These are phyloP conservation scores for Allium cepa DNA, from an alignment of 106 monocot species.

Conservation along the genomic window DNA sequence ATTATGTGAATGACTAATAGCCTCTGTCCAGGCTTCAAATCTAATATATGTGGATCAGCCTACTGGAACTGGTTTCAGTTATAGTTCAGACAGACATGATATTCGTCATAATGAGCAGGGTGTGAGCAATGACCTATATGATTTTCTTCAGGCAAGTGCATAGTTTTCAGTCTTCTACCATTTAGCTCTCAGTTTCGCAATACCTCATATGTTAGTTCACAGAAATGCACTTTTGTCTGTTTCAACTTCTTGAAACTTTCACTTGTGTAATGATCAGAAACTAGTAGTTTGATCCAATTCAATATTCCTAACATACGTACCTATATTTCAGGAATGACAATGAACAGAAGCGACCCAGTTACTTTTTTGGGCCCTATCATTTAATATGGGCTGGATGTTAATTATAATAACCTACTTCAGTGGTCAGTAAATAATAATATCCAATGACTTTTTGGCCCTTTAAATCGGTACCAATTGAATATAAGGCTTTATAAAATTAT, in stretches of 20 bases:
- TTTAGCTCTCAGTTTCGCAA: too few relatives aligned
- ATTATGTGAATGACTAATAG: slow-evolving; percentile 1
- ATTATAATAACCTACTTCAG: too few relatives aligned
- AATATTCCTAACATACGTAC: too few relatives aligned
- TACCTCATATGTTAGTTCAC: too few relatives aligned
- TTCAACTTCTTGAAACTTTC: slow-evolving; percentile 28
- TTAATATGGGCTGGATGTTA: too few relatives aligned
- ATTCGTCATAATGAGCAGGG: slow-evolving; percentile 55
- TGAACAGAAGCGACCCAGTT: neutral
- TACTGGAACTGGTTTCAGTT: slow-evolving; percentile 73
- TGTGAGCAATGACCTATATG: slow-evolving; percentile 60
- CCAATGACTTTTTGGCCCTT: too few relatives aligned
- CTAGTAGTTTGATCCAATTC: too few relatives aligned
- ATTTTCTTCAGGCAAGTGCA: slow-evolving; percentile 47
- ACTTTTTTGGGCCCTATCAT: neutral
- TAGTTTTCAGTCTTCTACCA: too few relatives aligned
- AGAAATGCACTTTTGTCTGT: neutral
- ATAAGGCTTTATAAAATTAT: too few relatives aligned
- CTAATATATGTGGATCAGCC: slow-evolving; percentile 72
- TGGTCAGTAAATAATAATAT: too few relatives aligned
- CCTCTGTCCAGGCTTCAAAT: slow-evolving; percentile 42
- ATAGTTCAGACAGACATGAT: slow-evolving; percentile 47
- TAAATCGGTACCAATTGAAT: too few relatives aligned
- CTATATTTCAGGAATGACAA: too few relatives aligned
- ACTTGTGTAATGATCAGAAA: neutral